Base-by-base conservation (phyloP, 768 basidiomycete genomes). In the Tricholoma flavovirens region DNA sequence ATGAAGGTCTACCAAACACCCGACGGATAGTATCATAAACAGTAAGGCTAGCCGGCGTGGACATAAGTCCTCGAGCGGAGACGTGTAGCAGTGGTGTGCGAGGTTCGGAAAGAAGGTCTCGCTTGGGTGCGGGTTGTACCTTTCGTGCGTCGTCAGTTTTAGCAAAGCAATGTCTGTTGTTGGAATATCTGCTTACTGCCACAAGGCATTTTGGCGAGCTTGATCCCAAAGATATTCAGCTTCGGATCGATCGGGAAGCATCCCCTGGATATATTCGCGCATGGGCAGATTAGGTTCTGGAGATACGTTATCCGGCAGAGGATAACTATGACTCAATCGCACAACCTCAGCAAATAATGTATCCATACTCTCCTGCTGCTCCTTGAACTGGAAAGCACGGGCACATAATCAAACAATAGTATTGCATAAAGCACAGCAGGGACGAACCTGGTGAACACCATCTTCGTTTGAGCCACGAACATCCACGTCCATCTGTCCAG, bases 11-110 rank as follows among this genome's bases (percentile, higher is more conserved):
- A 87, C 85, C 46, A 84, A 75, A 54, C 80, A 81, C 26, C 86
- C 86, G 35, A 88, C 81, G 24, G 87, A 83, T 56, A 88, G 74
- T 59, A 88, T 83, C 77, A 88, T 84, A 63, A 83, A 78, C 57
- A 87, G 73, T 24, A 88, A 76, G 10, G 84, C 80, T 4, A 88
- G 75, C 32, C 85, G 76, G 51, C 86, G 78, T 21, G 86, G 81
- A 59, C 80, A 82, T 48, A 86, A 74, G 38, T 80, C 78, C 53
- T 75, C 64, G 29, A 76, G 68, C 38, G 80, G 72, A 19, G 76
- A 76, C 17, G 75, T 77, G 69, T 87, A 88, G 49, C 83, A 81
- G 66, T 85, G 83, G 60, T 86, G 81, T 2, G 81, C 73, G 50
- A 87, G 75, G 64, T 83, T 86, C 36, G 82, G 82, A 61, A 84